Conservation (phyloP, 768 basidiomycete species). For the Neoboletus subvelutipes region DNA sequence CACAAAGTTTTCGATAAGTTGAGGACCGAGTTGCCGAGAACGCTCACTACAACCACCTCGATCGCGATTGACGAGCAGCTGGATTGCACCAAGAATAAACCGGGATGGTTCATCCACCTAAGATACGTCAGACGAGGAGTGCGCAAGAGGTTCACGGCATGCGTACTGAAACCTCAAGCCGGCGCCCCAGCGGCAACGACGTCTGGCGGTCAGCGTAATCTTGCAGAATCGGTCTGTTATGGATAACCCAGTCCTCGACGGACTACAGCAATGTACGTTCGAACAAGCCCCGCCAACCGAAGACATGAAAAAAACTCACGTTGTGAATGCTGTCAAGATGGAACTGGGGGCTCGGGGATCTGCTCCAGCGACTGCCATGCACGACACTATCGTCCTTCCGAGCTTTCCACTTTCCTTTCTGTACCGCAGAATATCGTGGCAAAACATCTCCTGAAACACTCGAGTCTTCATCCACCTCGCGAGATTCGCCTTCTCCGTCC, state of each 20-base stretch:
- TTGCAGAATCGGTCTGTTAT: slow-evolving; percentile 24
- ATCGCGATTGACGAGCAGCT: slow-evolving; percentile 32
- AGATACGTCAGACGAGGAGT: not conserved
- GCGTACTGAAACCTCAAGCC: slow-evolving; percentile 27
- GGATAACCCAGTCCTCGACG: slow-evolving; percentile 20
- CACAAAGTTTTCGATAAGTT: slow-evolving; percentile 32
- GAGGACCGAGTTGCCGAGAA: slow-evolving; percentile 28
- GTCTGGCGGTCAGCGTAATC: slow-evolving; percentile 31
- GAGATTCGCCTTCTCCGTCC: not conserved
- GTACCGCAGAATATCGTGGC: slow-evolving; percentile 2
- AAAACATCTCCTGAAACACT: not conserved
- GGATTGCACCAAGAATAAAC: slow-evolving; percentile 27
- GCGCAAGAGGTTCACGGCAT: not conserved
- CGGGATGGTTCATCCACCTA: slow-evolving; percentile 26
- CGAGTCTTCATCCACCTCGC: not conserved
- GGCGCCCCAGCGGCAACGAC: slow-evolving; percentile 23
- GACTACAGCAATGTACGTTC: slow-evolving; percentile 8
- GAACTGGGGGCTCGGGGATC: slow-evolving; percentile 5
- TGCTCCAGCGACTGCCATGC: not conserved
- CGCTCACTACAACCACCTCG: slow-evolving; percentile 1
- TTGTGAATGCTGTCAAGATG: not conserved
- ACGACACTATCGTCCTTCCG: not conserved
- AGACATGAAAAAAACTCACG: slow-evolving; percentile 5
- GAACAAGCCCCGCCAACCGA: not conserved
- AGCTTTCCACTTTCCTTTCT: slow-evolving; percentile 21